Evolutionary conservation across 768 basidiomycete species (phyloP).

Genomic region (Termitomyces sp.): DNA sequence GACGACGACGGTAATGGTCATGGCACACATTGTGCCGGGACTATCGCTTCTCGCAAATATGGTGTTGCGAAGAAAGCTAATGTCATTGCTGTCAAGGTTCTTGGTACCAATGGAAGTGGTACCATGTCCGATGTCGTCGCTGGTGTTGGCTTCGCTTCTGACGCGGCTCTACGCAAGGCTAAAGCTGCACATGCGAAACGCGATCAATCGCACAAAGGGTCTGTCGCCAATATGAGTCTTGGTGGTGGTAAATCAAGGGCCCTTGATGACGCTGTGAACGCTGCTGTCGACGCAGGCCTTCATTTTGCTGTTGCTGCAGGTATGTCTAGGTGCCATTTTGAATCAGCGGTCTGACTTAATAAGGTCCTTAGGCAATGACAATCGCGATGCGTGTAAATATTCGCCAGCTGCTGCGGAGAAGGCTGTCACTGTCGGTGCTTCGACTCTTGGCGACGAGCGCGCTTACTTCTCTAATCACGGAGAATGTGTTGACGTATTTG

Average conservation of each 20-base stretch:
- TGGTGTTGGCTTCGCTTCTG: slow-evolving; percentile 80
- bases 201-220: slow-evolving; percentile 84
- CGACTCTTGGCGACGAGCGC: slow-evolving; percentile 73
- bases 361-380: slow-evolving; percentile 60
- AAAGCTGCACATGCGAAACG: slow-evolving; percentile 62
- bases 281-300: slow-evolving; percentile 76
- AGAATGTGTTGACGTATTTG: slow-evolving; percentile 88
- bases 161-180: slow-evolving; percentile 46
- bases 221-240: slow-evolving; percentile 95
- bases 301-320: slow-evolving; percentile 98
- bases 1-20: slow-evolving; percentile 96
- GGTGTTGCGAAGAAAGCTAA: slow-evolving; percentile 95
- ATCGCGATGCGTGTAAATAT: slow-evolving; percentile 86
- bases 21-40: slow-evolving; percentile 93
- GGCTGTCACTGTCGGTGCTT: slow-evolving; percentile 93
- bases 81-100: slow-evolving; percentile 86
- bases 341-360: not conserved
- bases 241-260: slow-evolving; percentile 90
- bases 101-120: slow-evolving; percentile 92
- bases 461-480: slow-evolving; percentile 95
- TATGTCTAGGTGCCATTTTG: slow-evolving; percentile 26
- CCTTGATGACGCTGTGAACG: slow-evolving; percentile 81
- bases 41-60: slow-evolving; percentile 88
- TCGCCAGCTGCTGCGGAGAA: slow-evolving; percentile 88
- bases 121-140: slow-evolving; percentile 91